Conservation (phyloP, 768 basidiomycete species). For the Leccinum obscurum region DNA sequence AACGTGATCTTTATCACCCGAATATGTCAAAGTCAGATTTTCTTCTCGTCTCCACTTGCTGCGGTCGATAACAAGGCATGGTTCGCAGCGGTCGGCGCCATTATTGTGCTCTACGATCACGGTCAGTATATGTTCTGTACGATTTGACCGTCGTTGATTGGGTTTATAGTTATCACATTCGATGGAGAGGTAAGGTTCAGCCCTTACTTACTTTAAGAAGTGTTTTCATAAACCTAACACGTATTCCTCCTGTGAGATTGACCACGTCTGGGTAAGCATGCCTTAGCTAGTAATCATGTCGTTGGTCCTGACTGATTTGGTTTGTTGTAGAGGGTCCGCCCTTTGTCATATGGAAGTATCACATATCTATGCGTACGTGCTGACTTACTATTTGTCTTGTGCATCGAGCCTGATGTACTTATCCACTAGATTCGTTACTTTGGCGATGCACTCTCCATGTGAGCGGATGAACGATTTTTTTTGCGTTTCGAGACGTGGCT, state of each 20-base stretch:
- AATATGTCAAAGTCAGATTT: slow-evolving; percentile 16
- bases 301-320: not conserved
- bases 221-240: not conserved
- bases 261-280: slow-evolving; percentile 22
- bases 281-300: not conserved
- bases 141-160: not conserved
- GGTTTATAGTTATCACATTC: slow-evolving; percentile 14
- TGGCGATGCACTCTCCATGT: slow-evolving; percentile 22
- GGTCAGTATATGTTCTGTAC: not conserved
- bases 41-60: not conserved
- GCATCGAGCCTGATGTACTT: not conserved
- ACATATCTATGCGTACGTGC: slow-evolving; percentile 10
- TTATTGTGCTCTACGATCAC: slow-evolving; percentile 24
- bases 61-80: not conserved
- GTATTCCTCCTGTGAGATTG: slow-evolving; percentile 6
- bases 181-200: slow-evolving; percentile 14
- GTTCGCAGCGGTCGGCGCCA: slow-evolving; percentile 9
- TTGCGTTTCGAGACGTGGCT: not conserved
- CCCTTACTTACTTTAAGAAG: not conserved
- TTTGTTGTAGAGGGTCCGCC: not conserved
- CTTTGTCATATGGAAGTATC: not conserved
- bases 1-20: slow-evolving; percentile 4
- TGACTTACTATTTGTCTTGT: not conserved
- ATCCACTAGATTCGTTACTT: slow-evolving; percentile 25
- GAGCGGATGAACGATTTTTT: not conserved